These are phyloP conservation scores for Phanerochaete carnosa DNA, from an alignment of 768 basidiomycete species.

Conservation along the genomic window DNA sequence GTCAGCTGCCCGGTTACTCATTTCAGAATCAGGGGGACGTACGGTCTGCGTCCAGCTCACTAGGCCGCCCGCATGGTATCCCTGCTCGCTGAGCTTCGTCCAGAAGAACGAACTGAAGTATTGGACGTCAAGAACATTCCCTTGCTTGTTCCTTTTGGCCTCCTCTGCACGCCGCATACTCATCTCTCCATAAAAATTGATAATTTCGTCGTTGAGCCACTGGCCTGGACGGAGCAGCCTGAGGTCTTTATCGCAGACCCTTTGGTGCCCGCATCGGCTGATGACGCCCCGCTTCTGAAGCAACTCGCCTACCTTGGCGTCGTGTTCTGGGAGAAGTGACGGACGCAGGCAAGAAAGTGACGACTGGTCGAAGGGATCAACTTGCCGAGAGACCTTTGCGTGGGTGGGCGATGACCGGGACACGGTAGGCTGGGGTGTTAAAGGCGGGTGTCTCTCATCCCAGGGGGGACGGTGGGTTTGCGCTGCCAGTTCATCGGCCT, in stretches of 20 bases:
- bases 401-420: slow-evolving; percentile 47
- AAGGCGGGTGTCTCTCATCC: slow-evolving; percentile 54
- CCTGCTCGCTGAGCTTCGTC: slow-evolving; percentile 68
- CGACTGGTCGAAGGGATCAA: slow-evolving; percentile 58
- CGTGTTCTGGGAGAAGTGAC: slow-evolving; percentile 52
- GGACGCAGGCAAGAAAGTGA: slow-evolving; percentile 45
- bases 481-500: no score
- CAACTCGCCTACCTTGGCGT: slow-evolving; percentile 54
- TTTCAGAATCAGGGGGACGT: slow-evolving; percentile 1
- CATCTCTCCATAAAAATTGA: slow-evolving; percentile 94
- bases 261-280: slow-evolving; percentile 62
- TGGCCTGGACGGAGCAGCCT: slow-evolving; percentile 59
- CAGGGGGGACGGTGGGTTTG: slow-evolving; percentile 53
- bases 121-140: slow-evolving; percentile 59
- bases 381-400: slow-evolving; percentile 53
- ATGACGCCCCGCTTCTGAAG: slow-evolving; percentile 56
- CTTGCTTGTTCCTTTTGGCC: slow-evolving; percentile 49
- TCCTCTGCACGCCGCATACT: slow-evolving; percentile 67
- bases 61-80: slow-evolving; percentile 79
- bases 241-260: slow-evolving; percentile 69
- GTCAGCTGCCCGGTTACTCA: background rate
- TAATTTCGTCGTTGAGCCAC: slow-evolving; percentile 96
- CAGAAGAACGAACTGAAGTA: slow-evolving; percentile 95
- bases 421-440: slow-evolving; percentile 48
- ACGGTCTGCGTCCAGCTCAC: slow-evolving; percentile 98